Percentiles rank a stretch among this genome's conserved stretches.
Evolutionary conservation across 75 land plant genomes (phyloP).

Genomic region (Selaginella tamariscina): DNA sequence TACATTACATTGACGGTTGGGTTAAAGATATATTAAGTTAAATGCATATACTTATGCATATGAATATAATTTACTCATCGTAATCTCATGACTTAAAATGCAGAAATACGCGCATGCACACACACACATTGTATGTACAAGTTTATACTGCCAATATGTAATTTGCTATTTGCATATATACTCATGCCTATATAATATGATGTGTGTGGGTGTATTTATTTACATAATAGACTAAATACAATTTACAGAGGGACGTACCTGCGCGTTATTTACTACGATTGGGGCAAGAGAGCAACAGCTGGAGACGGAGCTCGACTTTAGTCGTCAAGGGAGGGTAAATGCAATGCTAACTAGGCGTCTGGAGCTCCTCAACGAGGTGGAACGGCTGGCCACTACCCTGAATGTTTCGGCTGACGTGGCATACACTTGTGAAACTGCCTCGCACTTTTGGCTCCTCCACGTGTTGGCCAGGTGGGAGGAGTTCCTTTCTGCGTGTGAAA

Average conservation of each 20-base stretch:
- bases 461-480: constrained; percentile 96
- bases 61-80: too few species aligned
- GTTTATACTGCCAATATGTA: too few species aligned
- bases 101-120: too few species aligned
- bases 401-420: constrained; percentile 86
- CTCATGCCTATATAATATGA: too few species aligned
- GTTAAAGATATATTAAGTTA: too few species aligned
- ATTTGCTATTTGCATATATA: too few species aligned
- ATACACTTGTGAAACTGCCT: constrained; percentile 98
- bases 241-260: constrained; percentile 91
- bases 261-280: constrained; percentile 90
- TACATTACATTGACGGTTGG: too few species aligned
- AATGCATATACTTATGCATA: too few species aligned
- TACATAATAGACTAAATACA: too few species aligned
- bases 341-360: constrained; percentile 95
- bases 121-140: too few species aligned
- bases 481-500: constrained; percentile 70
- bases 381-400: constrained; percentile 78
- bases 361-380: constrained; percentile 84
- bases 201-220: too few species aligned
- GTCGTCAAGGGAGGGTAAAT: constrained; percentile 97
- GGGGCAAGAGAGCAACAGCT: constrained; percentile 97
- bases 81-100: too few species aligned
- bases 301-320: constrained; percentile 88
- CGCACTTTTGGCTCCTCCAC: constrained; percentile 94